Percentiles rank a stretch among this genome's conserved stretches.
These are phyloP conservation scores for Fusarium begoniae DNA, from an alignment of 2,329 filamentous ascomycete species.

Conservation along the genomic window DNA sequence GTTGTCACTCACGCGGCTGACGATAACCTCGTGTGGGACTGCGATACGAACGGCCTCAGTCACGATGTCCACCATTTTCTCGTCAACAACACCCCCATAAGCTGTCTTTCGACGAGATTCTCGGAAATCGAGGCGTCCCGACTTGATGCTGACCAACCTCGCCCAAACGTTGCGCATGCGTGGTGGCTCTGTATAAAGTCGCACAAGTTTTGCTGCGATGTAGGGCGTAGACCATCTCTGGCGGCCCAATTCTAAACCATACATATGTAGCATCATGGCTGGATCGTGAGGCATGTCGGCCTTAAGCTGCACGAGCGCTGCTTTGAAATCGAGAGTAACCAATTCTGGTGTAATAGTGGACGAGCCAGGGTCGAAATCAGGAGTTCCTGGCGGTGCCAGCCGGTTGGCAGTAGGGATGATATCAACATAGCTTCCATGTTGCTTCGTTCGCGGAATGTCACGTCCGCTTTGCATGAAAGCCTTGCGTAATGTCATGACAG, in stretches of 20 bases:
- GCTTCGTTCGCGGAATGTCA: conserved; percentile 50
- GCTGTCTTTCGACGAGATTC: conserved; percentile 76
- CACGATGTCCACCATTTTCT: conserved; percentile 84
- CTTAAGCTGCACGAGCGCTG: conserved; percentile 85
- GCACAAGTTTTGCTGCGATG: conserved; percentile 76
- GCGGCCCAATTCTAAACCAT: conserved; percentile 81
- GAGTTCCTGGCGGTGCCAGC: conserved; percentile 51
- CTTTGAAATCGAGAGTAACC: conserved; percentile 82
- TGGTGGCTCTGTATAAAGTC: conserved; percentile 89
- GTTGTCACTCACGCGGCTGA: conserved; percentile 94
- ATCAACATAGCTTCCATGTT: conserved; percentile 41
- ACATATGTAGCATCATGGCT: conserved; percentile 89
- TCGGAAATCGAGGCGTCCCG: conserved; percentile 80
- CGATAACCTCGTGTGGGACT: conserved; percentile 89
- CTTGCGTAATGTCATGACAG: conserved; percentile 76
- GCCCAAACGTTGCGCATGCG: conserved; percentile 87
- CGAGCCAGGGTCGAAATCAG: conserved; percentile 47
- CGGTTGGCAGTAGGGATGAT: conserved; percentile 42
- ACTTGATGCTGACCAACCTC: conserved; percentile 83
- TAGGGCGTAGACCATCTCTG: conserved; percentile 91
- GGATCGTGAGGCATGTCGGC: conserved; percentile 89
- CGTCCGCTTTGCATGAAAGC: conserved; percentile 68
- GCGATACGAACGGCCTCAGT: conserved; percentile 87
- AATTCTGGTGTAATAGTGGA: conserved; percentile 66
- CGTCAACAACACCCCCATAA: conserved; percentile 67